Evolutionary conservation across 2,329 filamentous ascomycete genomes (phyloP), one percentile per base, ranked within the genome.

Genomic region (Ophiostoma montium): DNA sequence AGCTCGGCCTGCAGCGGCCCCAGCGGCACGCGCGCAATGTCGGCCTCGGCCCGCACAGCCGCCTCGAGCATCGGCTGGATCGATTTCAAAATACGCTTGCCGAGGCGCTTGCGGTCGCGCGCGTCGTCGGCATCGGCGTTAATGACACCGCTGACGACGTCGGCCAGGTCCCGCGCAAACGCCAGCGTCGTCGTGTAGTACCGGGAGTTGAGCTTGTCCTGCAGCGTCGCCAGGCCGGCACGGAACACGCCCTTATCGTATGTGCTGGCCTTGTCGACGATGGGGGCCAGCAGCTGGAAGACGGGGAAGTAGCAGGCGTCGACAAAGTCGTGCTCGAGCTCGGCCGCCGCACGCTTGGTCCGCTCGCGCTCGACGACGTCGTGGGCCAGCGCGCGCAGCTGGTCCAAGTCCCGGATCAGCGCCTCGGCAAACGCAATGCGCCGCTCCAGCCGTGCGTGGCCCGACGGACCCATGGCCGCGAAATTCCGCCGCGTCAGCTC

Each of bases 401-500:
- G 79, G 54, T 84, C 81, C 53, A 98, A 78, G 60, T 96, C 89
- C 50, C 75, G 69, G 50, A 87, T 70, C 11, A 94, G 70, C 38
- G 71, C 74, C 56, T 89, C 75, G 8, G 87, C 88, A 62, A 98
- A 98, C 54, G 90, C 85, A 56, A 96, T 89, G 41, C 92, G 81
- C 51, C 88, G 76, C 46, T 82, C 73, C 30, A 98, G 71, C 45
- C 87, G 77, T 23, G 84, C 76, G 58, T 82, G 80, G 49, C 92
- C 92, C 43, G 80, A 81, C 36, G 84, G 80, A 7, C 92, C 92
- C 86, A 96, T 95, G 35, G 84, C 83, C n/a, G 84, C 84, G 65
- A 95, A 98, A 64, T 96, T 90, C 52, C 92, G 83, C 47, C 92
- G 78, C 2, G 92, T 95, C 56, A 98, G 82, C 65, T 98, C 92